These are phyloP conservation scores for Trichophyton equinum DNA, from an alignment of 2,329 filamentous ascomycete species.

Conservation along the genomic window DNA sequence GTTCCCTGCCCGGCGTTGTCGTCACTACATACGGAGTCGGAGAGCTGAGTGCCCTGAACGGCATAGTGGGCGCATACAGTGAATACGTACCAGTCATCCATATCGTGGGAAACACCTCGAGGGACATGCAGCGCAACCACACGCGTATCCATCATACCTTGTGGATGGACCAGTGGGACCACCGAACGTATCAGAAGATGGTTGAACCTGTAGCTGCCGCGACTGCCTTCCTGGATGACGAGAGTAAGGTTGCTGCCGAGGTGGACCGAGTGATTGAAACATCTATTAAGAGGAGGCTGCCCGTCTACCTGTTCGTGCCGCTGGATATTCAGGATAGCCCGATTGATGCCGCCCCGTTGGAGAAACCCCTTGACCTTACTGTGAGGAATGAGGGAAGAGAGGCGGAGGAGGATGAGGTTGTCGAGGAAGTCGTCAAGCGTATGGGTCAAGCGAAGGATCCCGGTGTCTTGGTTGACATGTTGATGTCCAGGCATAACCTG, in stretches of 20 bases:
- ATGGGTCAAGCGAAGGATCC: constrained; percentile 10
- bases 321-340: constrained; percentile 14
- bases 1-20: constrained; percentile 32
- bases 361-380: constrained; percentile 10
- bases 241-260: constrained; percentile 15
- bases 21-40: constrained; percentile 51
- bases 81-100: constrained; percentile 48
- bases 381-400: constrained; percentile 10
- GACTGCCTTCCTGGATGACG: constrained; percentile 17
- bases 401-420: constrained; percentile 12
- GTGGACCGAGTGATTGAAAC: constrained; percentile 17
- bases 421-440: constrained; percentile 7
- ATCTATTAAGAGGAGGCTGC: constrained; percentile 15
- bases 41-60: constrained; percentile 31
- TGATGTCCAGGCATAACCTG: constrained; percentile 9
- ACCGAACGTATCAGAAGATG: constrained; percentile 15
- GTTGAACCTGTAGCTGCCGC: constrained; percentile 15
- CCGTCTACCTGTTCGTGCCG: constrained; percentile 18
- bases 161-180: constrained; percentile 17
- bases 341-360: constrained; percentile 10
- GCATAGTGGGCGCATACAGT: constrained; percentile 39
- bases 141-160: constrained; percentile 27
- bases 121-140: constrained; percentile 36
- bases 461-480: constrained; percentile 10
- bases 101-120: constrained; percentile 46